Evolutionary conservation across 306 rosid genomes (phyloP), one percentile per base, ranked within the genome.

Genomic region (Cucumis hystrix): DNA sequence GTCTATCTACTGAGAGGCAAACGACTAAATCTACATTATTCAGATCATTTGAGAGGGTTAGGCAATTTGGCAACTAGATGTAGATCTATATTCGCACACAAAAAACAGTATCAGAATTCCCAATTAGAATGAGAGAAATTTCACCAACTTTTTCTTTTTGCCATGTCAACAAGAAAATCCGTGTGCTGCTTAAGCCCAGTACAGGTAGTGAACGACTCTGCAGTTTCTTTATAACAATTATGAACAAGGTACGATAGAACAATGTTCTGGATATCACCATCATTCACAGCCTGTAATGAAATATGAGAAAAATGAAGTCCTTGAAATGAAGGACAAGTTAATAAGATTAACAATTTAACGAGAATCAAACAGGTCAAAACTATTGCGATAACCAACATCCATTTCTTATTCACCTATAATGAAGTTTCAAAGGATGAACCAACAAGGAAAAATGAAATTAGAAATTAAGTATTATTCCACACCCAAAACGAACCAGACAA

Each of bases 241-340:
- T 93, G 98, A 71, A 93, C 88, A 61, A 93, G 98, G 83, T 93
- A 93, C 69, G 98, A 91, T 54, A 88, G 82, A 73, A 93, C 93
- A 81, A 91, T 79, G 51, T 56, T 87, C 81, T 88, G 87, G 65
- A 87, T 75, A 81, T 91, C 98, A 78, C 84, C 83, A 59, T 93
- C 98, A 3, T 80, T 84, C 76, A 89, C 74, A 83, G 81, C 87
- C 98, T 93, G 92, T n/a, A 63, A 85, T 77, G 77, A 40, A 72
- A 9, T 5, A 33, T 49, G 33, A 13, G 51, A 77, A 77, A 20
- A 77, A 23, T 21, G 23, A 43, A 20, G 12, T 47, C 30, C 59
- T 30, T 14, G 21, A 41, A 8, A 25, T 8, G 6, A 41, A 4
- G 37, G 37, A 63, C 70, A 35, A 40, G 15, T 62, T 55, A 51